phyloP scores from a whole-genome alignment of 371 early-diverging fungal genomes.

The Syncephalis fuscata region DNA sequence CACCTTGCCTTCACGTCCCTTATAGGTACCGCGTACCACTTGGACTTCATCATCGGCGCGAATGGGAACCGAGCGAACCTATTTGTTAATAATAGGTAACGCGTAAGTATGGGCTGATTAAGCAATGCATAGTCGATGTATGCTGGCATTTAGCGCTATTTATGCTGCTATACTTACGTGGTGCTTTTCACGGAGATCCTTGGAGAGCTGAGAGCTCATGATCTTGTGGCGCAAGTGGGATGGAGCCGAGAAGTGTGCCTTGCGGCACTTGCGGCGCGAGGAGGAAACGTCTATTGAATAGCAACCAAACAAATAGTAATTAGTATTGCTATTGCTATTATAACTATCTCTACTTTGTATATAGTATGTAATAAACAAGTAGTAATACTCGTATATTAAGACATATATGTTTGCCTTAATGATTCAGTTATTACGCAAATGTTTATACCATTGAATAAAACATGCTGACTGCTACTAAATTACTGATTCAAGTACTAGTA shows the following conservation, averaged over 20 bases:
- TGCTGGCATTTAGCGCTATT: background rate
- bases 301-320: too few relatives aligned
- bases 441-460: too few relatives aligned
- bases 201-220: slow-evolving; percentile 91
- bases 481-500: too few relatives aligned
- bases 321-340: too few relatives aligned
- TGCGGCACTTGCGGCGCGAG: slow-evolving; percentile 89
- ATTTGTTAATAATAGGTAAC: background rate
- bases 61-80: slow-evolving; percentile 87
- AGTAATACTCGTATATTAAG: too few relatives aligned
- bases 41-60: slow-evolving; percentile 95
- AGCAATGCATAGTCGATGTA: background rate
- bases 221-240: slow-evolving; percentile 87
- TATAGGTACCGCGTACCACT: slow-evolving; percentile 87
- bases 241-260: slow-evolving; percentile 97
- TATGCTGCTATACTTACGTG: slow-evolving; percentile 28
- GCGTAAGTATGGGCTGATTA: background rate
- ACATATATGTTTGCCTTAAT: too few relatives aligned
- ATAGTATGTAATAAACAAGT: too few relatives aligned
- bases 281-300: slow-evolving; percentile 76
- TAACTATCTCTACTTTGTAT: too few relatives aligned
- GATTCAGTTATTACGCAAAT: too few relatives aligned
- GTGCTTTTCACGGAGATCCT: slow-evolving; percentile 96
- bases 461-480: too few relatives aligned
- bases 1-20: slow-evolving; percentile 97